Evolutionary conservation across 257 asterid genomes (phyloP).

Genomic region (Cynanchum wilfordii): DNA sequence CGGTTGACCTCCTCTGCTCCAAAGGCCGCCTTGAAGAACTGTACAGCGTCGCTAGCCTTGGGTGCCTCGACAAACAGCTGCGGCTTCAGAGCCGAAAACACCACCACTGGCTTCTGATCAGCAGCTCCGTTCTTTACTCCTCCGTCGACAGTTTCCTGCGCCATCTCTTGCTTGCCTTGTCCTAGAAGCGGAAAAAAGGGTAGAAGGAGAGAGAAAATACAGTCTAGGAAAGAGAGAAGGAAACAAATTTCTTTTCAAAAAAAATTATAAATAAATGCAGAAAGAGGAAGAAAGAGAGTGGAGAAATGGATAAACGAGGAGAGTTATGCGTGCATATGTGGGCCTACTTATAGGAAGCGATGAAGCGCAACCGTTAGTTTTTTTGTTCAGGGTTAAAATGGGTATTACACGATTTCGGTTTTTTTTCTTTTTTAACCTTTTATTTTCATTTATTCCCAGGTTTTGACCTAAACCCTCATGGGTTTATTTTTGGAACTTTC

Average conservation of each 20-base stretch:
- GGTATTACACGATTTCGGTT: neutral
- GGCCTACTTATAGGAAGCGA: conserved; percentile 54
- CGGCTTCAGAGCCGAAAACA: conserved; percentile 51
- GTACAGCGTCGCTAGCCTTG: conserved; percentile 65
- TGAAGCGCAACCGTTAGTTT: conserved; percentile 42
- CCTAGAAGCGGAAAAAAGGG: neutral
- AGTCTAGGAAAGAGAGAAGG: conserved; percentile 21
- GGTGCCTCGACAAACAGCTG: conserved; percentile 63
- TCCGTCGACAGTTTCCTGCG: conserved; percentile 38
- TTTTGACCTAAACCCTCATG: no score
- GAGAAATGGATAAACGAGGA: neutral
- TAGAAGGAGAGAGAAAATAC: neutral
- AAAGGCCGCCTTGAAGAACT: conserved; percentile 76
- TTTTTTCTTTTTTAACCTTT: neutral
- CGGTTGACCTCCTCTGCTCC: conserved; percentile 88
- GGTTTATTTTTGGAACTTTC: no score
- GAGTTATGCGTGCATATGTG: conserved; percentile 1
- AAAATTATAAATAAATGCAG: neutral
- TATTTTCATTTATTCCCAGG: neutral
- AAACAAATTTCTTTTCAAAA: neutral
- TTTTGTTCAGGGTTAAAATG: neutral
- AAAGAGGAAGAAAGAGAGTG: conserved; percentile 5
- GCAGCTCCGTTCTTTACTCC: conserved; percentile 32
- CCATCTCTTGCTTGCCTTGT: conserved; percentile 27
- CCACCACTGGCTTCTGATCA: conserved; percentile 26